These are phyloP conservation scores for Marasmius fiardii DNA, from an alignment of 1,284 basidiomycete genomes.

Conservation along the genomic window DNA sequence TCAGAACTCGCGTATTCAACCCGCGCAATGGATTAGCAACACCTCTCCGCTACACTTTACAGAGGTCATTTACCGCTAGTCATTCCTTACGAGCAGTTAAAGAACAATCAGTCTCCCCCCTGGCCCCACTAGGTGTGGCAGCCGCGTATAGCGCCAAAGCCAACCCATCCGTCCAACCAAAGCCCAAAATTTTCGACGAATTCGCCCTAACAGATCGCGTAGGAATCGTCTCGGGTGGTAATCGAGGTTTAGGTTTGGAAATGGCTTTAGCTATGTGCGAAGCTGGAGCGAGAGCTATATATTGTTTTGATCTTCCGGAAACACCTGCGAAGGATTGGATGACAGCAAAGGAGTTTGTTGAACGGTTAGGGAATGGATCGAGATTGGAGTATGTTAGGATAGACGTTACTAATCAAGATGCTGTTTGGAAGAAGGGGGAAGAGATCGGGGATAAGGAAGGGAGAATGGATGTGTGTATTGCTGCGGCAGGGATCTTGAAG, in stretches of 20 bases:
- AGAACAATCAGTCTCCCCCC: slow-evolving; percentile 46
- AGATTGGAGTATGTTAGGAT: slow-evolving; percentile 64
- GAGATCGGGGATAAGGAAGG: slow-evolving; percentile 62
- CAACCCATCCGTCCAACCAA: slow-evolving; percentile 27
- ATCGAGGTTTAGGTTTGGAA: slow-evolving; percentile 80
- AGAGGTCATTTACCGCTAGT: not conserved
- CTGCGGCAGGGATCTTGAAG: slow-evolving; percentile 76
- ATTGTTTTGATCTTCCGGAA: slow-evolving; percentile 72
- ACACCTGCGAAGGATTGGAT: slow-evolving; percentile 68
- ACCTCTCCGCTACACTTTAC: no score
- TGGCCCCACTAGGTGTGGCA: slow-evolving; percentile 58
- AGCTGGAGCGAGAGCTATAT: slow-evolving; percentile 72
- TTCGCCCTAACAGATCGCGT: slow-evolving; percentile 76
- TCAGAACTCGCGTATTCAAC: no score
- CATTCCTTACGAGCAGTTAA: slow-evolving; percentile 10
- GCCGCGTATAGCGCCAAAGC: slow-evolving; percentile 49
- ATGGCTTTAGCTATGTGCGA: slow-evolving; percentile 78
- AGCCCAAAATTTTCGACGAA: slow-evolving; percentile 62
- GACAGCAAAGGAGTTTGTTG: slow-evolving; percentile 51
- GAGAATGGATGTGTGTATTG: slow-evolving; percentile 71
- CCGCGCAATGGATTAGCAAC: no score
- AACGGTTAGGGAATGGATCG: slow-evolving; percentile 40
- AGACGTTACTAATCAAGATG: slow-evolving; percentile 61
- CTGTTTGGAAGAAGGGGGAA: slow-evolving; percentile 52
- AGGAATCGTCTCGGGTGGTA: slow-evolving; percentile 75